Evolutionary conservation across 768 basidiomycete genomes (phyloP).

Genomic region (Agrocybe pediades): DNA sequence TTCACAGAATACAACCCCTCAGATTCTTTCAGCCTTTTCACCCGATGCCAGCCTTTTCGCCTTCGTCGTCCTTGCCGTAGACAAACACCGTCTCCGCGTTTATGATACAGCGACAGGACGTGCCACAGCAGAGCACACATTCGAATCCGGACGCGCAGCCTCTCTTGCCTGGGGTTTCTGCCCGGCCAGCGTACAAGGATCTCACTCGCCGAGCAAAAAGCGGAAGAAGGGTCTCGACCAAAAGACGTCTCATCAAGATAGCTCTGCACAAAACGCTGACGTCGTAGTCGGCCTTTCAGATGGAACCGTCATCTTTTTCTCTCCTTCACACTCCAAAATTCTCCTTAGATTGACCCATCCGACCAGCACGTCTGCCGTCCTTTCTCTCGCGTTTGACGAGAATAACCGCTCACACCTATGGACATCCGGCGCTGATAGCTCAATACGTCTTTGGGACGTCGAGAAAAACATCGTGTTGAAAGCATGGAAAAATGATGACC

Average conservation of each 20-base stretch:
- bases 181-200: constrained; percentile 21
- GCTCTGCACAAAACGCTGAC: constrained; percentile 35
- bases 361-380: constrained; percentile 52
- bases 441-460: constrained; percentile 59
- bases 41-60: constrained; percentile 57
- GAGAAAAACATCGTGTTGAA: constrained; percentile 48
- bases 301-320: constrained; percentile 62
- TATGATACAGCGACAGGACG: constrained; percentile 59
- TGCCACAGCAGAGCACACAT: constrained; percentile 56
- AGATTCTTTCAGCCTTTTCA: constrained; percentile 60
- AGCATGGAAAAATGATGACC: constrained; percentile 59
- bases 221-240: constrained; percentile 54
- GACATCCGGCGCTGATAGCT: constrained; percentile 61
- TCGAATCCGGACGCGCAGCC: constrained; percentile 58
- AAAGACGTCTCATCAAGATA: constrained; percentile 26
- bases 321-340: constrained; percentile 58
- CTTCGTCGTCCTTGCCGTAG: constrained; percentile 63
- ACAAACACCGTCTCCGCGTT: constrained; percentile 71
- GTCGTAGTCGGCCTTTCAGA: constrained; percentile 63
- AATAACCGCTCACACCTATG: constrained; percentile 41
- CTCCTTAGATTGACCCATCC: constrained; percentile 57
- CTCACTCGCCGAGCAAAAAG: constrained; percentile 49
- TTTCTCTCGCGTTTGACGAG: constrained; percentile 43
- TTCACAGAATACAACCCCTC: constrained; percentile 46
- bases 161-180: constrained; percentile 52